Conservation (phyloP, 495 filamentous ascomycete genomes). For the Halenospora varia region DNA sequence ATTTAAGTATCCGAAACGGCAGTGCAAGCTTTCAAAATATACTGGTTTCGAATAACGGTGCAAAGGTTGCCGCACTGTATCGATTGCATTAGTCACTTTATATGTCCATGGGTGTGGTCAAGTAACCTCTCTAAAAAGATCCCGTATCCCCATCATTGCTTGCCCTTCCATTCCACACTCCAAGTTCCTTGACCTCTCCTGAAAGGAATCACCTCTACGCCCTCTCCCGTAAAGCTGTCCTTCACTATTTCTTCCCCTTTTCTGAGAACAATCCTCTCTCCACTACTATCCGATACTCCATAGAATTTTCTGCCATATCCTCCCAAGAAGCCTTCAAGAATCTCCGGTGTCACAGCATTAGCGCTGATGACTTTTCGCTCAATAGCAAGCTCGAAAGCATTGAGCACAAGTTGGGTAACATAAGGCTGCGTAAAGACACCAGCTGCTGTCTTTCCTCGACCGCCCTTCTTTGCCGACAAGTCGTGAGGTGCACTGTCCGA, state of each 20-base stretch:
- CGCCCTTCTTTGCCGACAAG: conserved; percentile 62
- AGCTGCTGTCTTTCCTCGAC: conserved; percentile 57
- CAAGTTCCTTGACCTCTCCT: too few relatives aligned
- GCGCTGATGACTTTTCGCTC: conserved; percentile 60
- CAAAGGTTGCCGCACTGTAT: too few relatives aligned
- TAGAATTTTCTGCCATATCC: conserved; percentile 76
- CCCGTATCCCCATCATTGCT: too few relatives aligned
- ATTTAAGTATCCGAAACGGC: too few relatives aligned
- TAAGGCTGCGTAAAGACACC: conserved; percentile 92
- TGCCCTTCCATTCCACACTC: too few relatives aligned
- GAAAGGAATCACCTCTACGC: conserved; percentile 62
- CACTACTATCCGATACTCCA: conserved; percentile 35
- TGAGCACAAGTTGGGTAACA: conserved; percentile 64
- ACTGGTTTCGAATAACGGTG: too few relatives aligned
- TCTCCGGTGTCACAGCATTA: conserved; percentile 65
- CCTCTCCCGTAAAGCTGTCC: conserved; percentile 43
- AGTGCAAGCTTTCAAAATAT: too few relatives aligned
- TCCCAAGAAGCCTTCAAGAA: conserved; percentile 70
- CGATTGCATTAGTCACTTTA: too few relatives aligned
- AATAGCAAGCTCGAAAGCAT: conserved; percentile 67
- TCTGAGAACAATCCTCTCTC: conserved; percentile 57
- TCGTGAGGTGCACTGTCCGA: conserved; percentile 64
- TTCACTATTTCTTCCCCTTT: conserved; percentile 56
- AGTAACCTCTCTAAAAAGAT: too few relatives aligned
- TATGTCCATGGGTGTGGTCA: too few relatives aligned